These are phyloP conservation scores for Neonothopanus nambi DNA, from an alignment of 1,284 basidiomycete genomes.

Conservation along the genomic window DNA sequence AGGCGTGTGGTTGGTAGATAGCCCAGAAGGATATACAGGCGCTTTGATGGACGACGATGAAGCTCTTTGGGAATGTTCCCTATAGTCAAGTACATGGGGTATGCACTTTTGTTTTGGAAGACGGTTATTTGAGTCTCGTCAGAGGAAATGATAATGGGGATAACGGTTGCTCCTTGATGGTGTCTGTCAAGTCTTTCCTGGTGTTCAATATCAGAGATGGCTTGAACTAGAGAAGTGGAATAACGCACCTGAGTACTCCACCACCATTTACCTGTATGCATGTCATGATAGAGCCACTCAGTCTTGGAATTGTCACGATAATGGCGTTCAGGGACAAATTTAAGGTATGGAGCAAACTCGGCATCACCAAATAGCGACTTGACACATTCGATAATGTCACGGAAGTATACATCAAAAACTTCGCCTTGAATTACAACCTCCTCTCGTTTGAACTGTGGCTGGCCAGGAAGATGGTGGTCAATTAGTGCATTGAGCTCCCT, in stretches of 20 bases:
- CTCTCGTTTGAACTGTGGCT: not conserved
- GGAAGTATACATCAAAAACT: conserved; percentile 12
- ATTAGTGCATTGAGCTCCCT: conserved; percentile 7
- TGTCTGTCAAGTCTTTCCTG: not conserved
- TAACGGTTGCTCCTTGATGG: conserved; percentile 51
- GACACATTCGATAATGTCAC: no score
- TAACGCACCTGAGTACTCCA: no score
- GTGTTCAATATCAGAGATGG: not conserved
- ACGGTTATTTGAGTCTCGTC: no score
- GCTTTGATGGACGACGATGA: conserved; percentile 15
- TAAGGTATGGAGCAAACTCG: not conserved
- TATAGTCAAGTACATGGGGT: conserved; percentile 34
- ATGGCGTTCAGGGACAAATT: not conserved
- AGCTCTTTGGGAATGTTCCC: conserved; percentile 21
- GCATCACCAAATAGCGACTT: conserved; percentile 1
- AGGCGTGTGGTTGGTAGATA: conserved; percentile 29
- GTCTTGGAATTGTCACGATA: conserved; percentile 17
- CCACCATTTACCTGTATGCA: conserved; percentile 25
- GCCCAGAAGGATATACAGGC: conserved; percentile 24
- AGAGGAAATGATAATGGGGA: conserved; percentile 52
- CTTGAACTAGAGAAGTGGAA: not conserved
- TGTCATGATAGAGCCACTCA: conserved; percentile 15
- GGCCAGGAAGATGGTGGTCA: not conserved
- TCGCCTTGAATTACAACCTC: conserved; percentile 11
- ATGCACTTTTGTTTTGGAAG: no score